Conservation (phyloP, 2,329 filamentous ascomycete genomes). For the Niveomyces coronatus region DNA sequence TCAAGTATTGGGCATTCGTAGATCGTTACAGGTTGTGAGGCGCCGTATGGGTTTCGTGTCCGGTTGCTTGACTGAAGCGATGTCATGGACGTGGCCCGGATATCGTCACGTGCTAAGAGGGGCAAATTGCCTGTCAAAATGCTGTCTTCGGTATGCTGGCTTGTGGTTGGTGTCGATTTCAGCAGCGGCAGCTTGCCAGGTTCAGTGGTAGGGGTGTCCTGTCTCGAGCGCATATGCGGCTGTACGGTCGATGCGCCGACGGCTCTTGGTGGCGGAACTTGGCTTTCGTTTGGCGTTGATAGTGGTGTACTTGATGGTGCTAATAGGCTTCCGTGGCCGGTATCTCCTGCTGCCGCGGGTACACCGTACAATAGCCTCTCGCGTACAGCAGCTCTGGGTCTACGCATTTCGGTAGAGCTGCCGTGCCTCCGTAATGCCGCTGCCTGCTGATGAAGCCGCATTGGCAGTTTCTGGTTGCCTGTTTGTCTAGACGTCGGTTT, state of each 20-base stretch:
- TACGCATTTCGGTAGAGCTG: neutral
- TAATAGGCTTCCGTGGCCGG: neutral
- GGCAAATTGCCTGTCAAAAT: too few relatives aligned
- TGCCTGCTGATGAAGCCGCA: neutral
- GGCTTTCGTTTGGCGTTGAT: too few relatives aligned
- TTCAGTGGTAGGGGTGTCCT: too few relatives aligned
- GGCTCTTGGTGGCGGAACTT: too few relatives aligned
- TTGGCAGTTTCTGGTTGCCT: neutral
- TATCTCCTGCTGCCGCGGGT: neutral
- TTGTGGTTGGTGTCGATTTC: too few relatives aligned
- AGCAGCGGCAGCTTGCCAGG: too few relatives aligned
- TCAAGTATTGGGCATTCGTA: conserved; percentile 12
- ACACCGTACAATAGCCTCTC: conserved; percentile 1
- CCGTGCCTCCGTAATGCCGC: neutral
- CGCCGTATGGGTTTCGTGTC: conserved; percentile 3
- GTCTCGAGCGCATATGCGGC: too few relatives aligned
- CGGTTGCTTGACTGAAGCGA: neutral
- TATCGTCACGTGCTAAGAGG: neutral
- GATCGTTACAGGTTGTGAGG: conserved; percentile 4
- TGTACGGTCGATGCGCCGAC: too few relatives aligned
- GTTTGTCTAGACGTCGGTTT: neutral
- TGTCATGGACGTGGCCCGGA: neutral
- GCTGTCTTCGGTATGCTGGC: too few relatives aligned
- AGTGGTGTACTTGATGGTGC: neutral
- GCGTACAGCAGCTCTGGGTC: conserved; percentile 2